Evolutionary conservation across 148 eudicot genomes (phyloP).

Genomic region (Rhododendron griersonianum): DNA sequence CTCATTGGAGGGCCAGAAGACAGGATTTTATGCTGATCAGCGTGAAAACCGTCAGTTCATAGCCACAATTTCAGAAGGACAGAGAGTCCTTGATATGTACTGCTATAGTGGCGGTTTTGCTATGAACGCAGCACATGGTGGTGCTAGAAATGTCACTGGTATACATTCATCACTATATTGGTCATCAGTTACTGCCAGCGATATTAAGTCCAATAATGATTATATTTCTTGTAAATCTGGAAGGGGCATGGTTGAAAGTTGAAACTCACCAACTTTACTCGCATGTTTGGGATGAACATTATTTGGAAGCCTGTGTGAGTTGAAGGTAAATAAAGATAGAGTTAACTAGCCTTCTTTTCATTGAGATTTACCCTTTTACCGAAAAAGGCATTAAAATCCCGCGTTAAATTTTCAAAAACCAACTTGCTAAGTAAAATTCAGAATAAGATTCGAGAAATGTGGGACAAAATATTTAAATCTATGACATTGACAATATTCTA

Average conservation of each 20-base stretch:
- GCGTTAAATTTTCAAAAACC: background rate
- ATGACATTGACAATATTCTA: background rate
- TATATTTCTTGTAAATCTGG: background rate
- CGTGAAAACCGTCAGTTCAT: conserved; percentile 88
- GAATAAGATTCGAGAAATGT: background rate
- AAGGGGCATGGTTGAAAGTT: conserved; percentile 3
- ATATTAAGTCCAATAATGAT: background rate
- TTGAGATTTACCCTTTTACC: background rate
- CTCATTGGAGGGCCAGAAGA: conserved; percentile 90
- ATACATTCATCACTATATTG: conserved; percentile 5
- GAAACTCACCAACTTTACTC: background rate
- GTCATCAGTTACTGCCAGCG: background rate
- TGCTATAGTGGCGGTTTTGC: conserved; percentile 97
- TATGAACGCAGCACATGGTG: conserved; percentile 75
- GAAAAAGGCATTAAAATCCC: background rate
- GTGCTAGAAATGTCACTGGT: conserved; percentile 83
- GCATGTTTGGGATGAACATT: background rate
- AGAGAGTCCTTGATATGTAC: conserved; percentile 76
- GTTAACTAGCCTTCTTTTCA: background rate
- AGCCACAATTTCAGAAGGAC: conserved; percentile 61
- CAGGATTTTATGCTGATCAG: conserved; percentile 97
- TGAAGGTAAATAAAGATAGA: background rate
- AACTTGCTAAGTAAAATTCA: background rate
- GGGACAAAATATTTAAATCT: background rate
- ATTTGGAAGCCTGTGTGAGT: background rate